Base-by-base conservation (phyloP, 2,329 filamentous ascomycete species). In the Fusarium tupiense region DNA sequence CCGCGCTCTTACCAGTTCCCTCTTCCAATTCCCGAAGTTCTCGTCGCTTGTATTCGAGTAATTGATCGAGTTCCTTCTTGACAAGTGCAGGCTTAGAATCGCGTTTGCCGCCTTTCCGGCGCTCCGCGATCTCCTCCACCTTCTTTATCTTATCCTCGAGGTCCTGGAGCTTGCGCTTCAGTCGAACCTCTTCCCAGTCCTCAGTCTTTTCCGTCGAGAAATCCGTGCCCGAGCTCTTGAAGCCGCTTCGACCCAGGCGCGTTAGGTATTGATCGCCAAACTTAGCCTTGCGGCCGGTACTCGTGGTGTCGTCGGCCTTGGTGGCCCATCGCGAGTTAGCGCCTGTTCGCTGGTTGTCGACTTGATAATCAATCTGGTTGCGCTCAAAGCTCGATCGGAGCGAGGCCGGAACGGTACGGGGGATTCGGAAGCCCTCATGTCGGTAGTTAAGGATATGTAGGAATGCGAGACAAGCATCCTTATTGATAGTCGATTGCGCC, bases 211-310 rank as follows among this genome's bases (percentile, higher is more conserved):
- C 93, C 43, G 89, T 88, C 67, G 91, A 93, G 82, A 98, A 98
- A 85, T 99, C 95, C 4, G 96, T 99, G 33, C 96, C 96, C 46
- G 92, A 87, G 14, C 93, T 90, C 80, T 93, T 92, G 84, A 96
- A 96, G 67, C 90, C 92, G 76, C 92, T 91, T 79, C 95, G 93
- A 60, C 96, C 96, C 44, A 99, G 88, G 19, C 96, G 92, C 70
- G 94, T 97, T 65, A 99, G 90, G 84, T 98, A 99, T 73, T 97
- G 94, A 82, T 99, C 96, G 75, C 96, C 96, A 80, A 99, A 99
- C 85, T 98, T 98, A 77, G 95, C 93, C 85, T 99, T 99, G 80
- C 94, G 93, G 66, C 96, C 95, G 2, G 94, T 96, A 41, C 89
- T 85, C 1, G 96, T 98, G 74, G 90, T 89, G 59, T 97, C 94